A percentile compares a stretch with the other conserved stretches of the same genome.
Conservation (phyloP, 495 filamentous ascomycete species). For the Elasticomyces elasticus region DNA sequence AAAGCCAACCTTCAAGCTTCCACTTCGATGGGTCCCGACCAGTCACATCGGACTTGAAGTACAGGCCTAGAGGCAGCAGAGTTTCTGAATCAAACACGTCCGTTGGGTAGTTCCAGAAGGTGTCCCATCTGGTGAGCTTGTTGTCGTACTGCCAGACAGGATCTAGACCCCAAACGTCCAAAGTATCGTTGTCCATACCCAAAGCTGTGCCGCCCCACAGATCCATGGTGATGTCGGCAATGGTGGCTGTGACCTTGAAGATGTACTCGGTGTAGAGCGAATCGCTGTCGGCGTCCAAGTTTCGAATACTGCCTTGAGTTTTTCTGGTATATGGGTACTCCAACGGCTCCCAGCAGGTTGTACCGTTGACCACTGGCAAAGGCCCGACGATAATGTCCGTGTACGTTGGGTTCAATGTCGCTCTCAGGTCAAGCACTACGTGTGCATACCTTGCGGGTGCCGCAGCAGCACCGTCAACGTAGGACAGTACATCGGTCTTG, state of each 20-base stretch:
- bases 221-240: conserved; percentile 32
- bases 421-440: conserved; percentile 35
- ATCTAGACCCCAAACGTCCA: conserved; percentile 34
- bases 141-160: conserved; percentile 36
- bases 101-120: conserved; percentile 33
- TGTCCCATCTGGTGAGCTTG: conserved; percentile 35
- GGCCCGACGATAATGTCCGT: conserved; percentile 40
- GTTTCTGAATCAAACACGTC: conserved; percentile 31
- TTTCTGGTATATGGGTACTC: conserved; percentile 34
- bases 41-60: conserved; percentile 37
- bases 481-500: conserved; percentile 41
- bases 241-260: conserved; percentile 22
- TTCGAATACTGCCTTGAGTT: conserved; percentile 27
- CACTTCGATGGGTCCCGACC: conserved; percentile 39
- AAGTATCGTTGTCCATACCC: conserved; percentile 31
- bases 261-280: conserved; percentile 23
- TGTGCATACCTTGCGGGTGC: conserved; percentile 39
- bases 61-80: conserved; percentile 39
- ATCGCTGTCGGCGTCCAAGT: conserved; percentile 32
- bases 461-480: conserved; percentile 31
- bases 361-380: conserved; percentile 35
- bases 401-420: conserved; percentile 35
- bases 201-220: conserved; percentile 30
- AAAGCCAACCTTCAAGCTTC: conserved; percentile 39
- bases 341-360: conserved; percentile 32